Percentiles rank a stretch among this genome's conserved stretches.
Conservation (phyloP, 2,329 filamentous ascomycete species). For the Ophiostoma piceae region DNA sequence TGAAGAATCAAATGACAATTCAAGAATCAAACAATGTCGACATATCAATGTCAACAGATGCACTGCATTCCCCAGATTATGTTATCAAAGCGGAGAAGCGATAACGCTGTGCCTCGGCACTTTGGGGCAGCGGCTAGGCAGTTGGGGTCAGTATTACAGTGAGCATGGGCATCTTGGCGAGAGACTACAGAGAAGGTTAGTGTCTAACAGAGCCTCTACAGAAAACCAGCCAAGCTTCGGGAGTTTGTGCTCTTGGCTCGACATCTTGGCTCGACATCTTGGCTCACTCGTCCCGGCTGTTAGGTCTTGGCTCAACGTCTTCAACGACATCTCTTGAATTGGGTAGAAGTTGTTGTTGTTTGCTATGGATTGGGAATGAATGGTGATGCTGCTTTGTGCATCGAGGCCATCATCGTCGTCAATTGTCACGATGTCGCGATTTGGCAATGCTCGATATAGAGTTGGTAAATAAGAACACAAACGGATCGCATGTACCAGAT, state of each 20-base stretch:
- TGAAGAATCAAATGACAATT: too few species aligned
- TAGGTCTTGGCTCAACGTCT: not conserved
- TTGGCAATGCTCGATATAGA: too few species aligned
- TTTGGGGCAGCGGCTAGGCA: not conserved
- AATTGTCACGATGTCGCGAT: too few species aligned
- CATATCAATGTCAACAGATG: not conserved
- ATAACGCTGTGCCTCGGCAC: slow-evolving; percentile 1
- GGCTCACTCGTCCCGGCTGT: not conserved
- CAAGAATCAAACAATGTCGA: too few species aligned
- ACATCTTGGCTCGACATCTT: not conserved
- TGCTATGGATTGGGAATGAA: not conserved
- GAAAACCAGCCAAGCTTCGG: not conserved
- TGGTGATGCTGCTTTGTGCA: too few species aligned
- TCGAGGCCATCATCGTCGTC: too few species aligned
- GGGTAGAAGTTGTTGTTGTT: not conserved
- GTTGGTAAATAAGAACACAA: too few species aligned
- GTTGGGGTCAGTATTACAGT: too few species aligned
- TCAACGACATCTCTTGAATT: not conserved
- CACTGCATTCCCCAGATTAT: not conserved
- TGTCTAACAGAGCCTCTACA: not conserved
- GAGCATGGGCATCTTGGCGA: slow-evolving; percentile 2
- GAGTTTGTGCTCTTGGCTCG: not conserved
- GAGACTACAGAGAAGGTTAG: not conserved
- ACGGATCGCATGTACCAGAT: too few species aligned
- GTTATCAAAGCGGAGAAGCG: slow-evolving; percentile 10